These are phyloP conservation scores for Solanum ossicruentum DNA, from an alignment of 257 asterid genomes.

Conservation along the genomic window DNA sequence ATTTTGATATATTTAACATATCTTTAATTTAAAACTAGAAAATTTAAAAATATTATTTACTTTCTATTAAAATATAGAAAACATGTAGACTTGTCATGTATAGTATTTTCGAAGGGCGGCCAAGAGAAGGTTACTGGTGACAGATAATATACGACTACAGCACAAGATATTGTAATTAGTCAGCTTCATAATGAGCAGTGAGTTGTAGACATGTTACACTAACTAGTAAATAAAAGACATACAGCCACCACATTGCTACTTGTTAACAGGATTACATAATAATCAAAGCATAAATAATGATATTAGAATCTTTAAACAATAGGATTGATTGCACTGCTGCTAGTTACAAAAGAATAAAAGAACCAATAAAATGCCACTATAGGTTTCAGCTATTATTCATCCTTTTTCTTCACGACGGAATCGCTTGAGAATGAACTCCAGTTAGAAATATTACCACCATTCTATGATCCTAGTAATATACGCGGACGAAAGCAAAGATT, in stretches of 20 bases:
- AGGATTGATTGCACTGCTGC: not conserved
- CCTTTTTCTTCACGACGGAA: not conserved
- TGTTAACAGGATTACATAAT: not conserved
- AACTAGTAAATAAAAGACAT: not conserved
- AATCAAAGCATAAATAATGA: not conserved
- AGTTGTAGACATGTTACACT: not conserved
- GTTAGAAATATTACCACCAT: not conserved
- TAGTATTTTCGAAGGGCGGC: no score
- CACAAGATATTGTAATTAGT: not conserved
- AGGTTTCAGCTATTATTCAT: conserved; percentile 1
- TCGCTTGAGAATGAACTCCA: not conserved
- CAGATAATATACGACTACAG: not conserved
- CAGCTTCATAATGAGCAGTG: not conserved
- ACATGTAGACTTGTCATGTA: no score
- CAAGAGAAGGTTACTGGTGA: not conserved
- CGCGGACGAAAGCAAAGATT: not conserved
- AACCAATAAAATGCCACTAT: not conserved
- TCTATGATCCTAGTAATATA: not conserved
- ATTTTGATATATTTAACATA: no score
- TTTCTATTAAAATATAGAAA: not conserved
- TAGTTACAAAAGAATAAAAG: conserved; percentile 2
- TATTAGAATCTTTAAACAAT: not conserved
- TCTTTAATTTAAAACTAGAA: no score
- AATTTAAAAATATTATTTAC: no score
- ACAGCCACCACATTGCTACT: not conserved